A percentile compares a stretch with the other conserved stretches of the same genome.
phyloP scores from a whole-genome alignment of 2,329 filamentous ascomycete species.

The Meredithiella fracta region DNA sequence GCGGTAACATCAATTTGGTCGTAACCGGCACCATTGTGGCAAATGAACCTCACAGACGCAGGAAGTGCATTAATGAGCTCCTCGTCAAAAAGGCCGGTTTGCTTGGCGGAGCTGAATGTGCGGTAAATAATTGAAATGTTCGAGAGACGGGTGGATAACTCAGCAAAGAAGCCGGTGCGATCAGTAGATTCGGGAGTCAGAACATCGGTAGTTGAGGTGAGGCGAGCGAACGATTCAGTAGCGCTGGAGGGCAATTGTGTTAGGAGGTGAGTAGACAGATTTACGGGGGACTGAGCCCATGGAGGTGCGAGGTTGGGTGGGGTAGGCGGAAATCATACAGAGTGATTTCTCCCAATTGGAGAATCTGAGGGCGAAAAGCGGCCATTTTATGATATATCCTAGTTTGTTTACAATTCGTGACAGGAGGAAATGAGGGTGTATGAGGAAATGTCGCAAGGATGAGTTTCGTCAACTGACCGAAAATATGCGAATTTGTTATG shows the following conservation, averaged over 20 bases:
- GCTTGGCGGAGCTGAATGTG: conserved; percentile 46
- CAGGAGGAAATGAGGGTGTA: too few relatives aligned
- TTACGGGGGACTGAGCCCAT: not conserved
- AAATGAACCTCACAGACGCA: conserved; percentile 37
- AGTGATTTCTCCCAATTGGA: not conserved
- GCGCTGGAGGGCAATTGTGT: conserved; percentile 39
- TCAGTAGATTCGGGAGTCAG: conserved; percentile 43
- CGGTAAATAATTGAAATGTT: conserved; percentile 50
- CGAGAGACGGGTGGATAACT: conserved; percentile 52
- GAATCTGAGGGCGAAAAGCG: not conserved
- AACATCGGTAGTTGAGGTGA: conserved; percentile 48
- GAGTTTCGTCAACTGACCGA: not conserved
- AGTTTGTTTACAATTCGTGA: not conserved
- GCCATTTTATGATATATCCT: not conserved
- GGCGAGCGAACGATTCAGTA: conserved; percentile 43
- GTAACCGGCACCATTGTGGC: conserved; percentile 63
- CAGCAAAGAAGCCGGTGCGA: conserved; percentile 50
- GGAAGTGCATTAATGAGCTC: conserved; percentile 48
- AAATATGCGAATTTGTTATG: not conserved
- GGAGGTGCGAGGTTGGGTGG: not conserved
- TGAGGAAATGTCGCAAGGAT: not conserved
- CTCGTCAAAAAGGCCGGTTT: conserved; percentile 55
- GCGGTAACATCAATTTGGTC: conserved; percentile 63
- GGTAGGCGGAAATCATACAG: not conserved
- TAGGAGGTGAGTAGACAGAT: not conserved